Evolutionary conservation across 2,329 filamentous ascomycete genomes (phyloP), one percentile per base, ranked within the genome.

Genomic region (Neofusicoccum umdonicola): DNA sequence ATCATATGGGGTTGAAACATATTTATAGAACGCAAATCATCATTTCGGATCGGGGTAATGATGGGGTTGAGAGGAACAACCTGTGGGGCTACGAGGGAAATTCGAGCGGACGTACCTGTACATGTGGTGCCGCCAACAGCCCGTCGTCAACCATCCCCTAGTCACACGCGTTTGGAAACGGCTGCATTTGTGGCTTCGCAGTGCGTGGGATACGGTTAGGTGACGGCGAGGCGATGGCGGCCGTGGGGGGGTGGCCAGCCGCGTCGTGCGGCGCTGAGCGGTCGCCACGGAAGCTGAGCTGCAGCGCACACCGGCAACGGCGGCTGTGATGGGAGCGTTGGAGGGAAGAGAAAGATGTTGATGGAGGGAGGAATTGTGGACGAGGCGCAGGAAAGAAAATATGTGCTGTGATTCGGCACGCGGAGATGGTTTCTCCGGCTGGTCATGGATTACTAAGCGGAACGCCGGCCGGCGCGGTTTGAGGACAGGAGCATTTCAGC

Each of bases 1-100:
- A 45, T 63, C 50, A 63, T 47, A 57, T 47, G 42, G 62, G 61
- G 48, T 45, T 63, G 61, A 56, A 63, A 63, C 61, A 56, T 44
- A 54, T 51, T 62, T 62, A 27, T 22, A 45, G 45, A 45, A 54
- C 34, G 62, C 51, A 57, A 39, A 27, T 63, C 50, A 41, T 63
- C 62, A 56, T 63, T 54, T 15, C 15, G n/a, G 39, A 31, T 39
- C 37, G 6, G 13, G 13, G 37, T 39, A 39, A 39, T 9, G 9
- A 12, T 15, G 13, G 9, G 37, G 37, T 39, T 39, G 37, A 11
- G 9, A 39, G 37, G 37, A 39, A 12, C 11, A 39, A 15, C 35
- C 35, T 8, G 35, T 39, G 35, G 35, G 22, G 22, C 22, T 3
- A 3, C 4, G 35, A 39, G 8, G 4, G 35, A 9, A 7, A 31